phyloP scores from a whole-genome alignment of 2,329 filamentous ascomycete genomes.

The Lecanosticta acicola region DNA sequence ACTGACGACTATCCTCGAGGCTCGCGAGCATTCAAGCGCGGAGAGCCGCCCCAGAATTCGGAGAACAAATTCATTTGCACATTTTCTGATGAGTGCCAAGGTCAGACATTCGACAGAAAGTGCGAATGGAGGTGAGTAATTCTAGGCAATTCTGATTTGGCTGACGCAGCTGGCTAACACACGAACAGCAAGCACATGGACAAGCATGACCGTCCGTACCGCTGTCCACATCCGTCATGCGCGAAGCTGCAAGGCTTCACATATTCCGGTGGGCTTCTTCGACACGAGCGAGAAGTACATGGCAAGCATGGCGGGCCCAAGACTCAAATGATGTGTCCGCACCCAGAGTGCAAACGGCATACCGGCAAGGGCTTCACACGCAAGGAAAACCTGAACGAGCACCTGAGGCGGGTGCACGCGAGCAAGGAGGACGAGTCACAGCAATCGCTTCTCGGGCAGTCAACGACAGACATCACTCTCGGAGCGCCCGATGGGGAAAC shows the following conservation, averaged over 20 bases:
- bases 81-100: constrained; percentile 59
- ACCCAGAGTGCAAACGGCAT: constrained; percentile 81
- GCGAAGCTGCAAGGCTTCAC: constrained; percentile 92
- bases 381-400: constrained; percentile 90
- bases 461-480: constrained; percentile 11
- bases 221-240: constrained; percentile 74
- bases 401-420: constrained; percentile 77
- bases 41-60: constrained; percentile 55
- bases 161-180: neutral
- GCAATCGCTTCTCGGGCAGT: constrained; percentile 12
- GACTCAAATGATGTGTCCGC: constrained; percentile 80
- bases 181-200: constrained; percentile 89
- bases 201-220: constrained; percentile 90
- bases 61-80: constrained; percentile 75
- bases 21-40: constrained; percentile 29
- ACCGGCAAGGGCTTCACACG: constrained; percentile 85
- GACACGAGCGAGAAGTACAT: constrained; percentile 92
- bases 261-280: constrained; percentile 81
- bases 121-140: constrained; percentile 90
- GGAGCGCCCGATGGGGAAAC: constrained; percentile 18
- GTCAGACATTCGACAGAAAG: constrained; percentile 68
- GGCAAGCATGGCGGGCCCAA: constrained; percentile 83
- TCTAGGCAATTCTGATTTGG: neutral
- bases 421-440: constrained; percentile 19
- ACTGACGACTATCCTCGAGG: constrained; percentile 17